Base-by-base conservation (phyloP, 768 basidiomycete species). In the Chalciporus piperatus region DNA sequence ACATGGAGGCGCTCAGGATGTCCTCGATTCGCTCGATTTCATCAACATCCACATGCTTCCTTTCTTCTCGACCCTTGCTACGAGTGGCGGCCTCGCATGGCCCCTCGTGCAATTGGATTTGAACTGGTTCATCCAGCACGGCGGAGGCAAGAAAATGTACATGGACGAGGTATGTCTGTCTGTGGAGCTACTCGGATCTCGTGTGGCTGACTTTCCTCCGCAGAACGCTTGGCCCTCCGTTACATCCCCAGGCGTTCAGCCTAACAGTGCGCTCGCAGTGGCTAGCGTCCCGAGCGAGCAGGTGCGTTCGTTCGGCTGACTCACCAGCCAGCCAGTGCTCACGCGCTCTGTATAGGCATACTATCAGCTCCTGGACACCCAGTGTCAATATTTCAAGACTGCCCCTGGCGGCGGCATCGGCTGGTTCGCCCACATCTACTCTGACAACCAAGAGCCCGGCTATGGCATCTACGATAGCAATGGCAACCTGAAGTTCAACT, bases 401-500 rank as follows among this genome's bases (percentile, higher is more conserved):
- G 78, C 79, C 22, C 54, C 68, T 25, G 78, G 77, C 3, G 86
- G 86, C 19, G 86, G 86, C 20, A 70, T 89, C 32, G 86, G 88
- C 11, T 91, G 88, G 89, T 91, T 91, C 59, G 85, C 85, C 23
- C 89, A 90, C 62, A 83, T 89, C 48, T 89, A 89, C 60, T 81
- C 82, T 2, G 89, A 89, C 60, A 52, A 67, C 53, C 76, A 81
- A 66, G 76, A 76, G 46, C 81, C 83, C 16, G 87, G 87, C 11
- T 90, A 90, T 59, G 88, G 87, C 6, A 78, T 89, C 47, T 85
- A 84, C 59, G 67, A 76, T 28, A 55, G 38, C 0, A 65, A 71
- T 27, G 80, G 81, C 19, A 60, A 64, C 19, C 57, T 76, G 54
- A 88, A 89, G 69, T 86, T 89, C 61, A 67, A 72, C 6, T 88